phyloP scores from a whole-genome alignment of 1,139 yeast genomes.

The Sugiyamaella japonica region DNA sequence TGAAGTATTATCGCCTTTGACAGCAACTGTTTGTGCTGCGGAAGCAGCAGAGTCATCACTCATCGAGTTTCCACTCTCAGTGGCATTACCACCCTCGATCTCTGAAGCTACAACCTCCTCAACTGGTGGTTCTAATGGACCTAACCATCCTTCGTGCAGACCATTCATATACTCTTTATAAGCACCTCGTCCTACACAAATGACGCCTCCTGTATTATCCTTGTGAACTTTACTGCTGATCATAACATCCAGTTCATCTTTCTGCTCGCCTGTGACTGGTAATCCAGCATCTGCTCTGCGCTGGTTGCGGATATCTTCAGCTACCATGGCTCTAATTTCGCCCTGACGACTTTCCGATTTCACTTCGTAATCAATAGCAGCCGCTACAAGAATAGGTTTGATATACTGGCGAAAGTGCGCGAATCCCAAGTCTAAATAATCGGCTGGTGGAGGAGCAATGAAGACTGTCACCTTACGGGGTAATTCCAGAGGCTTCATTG shows the following conservation, averaged over 20 bases:
- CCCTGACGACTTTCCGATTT: constrained; percentile 78
- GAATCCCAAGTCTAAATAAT: constrained; percentile 75
- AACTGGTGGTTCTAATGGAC: constrained; percentile 60
- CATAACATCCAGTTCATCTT: constrained; percentile 36
- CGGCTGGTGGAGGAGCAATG: constrained; percentile 96
- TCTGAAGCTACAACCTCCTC: constrained; percentile 15
- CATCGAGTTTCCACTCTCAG: constrained; percentile 20
- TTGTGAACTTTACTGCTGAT: constrained; percentile 31
- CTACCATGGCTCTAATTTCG: constrained; percentile 76
- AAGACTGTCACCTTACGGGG: constrained; percentile 82
- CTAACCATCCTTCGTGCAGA: constrained; percentile 89
- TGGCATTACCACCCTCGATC: constrained; percentile 15
- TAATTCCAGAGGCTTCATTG: constrained; percentile 50
- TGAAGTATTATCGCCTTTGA: not conserved
- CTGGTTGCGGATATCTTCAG: constrained; percentile 73
- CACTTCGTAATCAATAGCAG: constrained; percentile 83
- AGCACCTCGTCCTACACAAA: constrained; percentile 94
- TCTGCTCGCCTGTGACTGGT: constrained; percentile 26
- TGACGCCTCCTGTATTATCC: constrained; percentile 68
- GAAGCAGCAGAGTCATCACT: constrained; percentile 6
- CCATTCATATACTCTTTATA: constrained; percentile 90
- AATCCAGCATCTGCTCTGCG: constrained; percentile 48
- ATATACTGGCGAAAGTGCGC: constrained; percentile 74
- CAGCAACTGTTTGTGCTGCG: not conserved
- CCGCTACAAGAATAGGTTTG: constrained; percentile 83